Evolutionary conservation across 176 grass and related monocot genomes (phyloP), one percentile per base, ranked within the genome.

Genomic region (Puccinellia tenuiflora): DNA sequence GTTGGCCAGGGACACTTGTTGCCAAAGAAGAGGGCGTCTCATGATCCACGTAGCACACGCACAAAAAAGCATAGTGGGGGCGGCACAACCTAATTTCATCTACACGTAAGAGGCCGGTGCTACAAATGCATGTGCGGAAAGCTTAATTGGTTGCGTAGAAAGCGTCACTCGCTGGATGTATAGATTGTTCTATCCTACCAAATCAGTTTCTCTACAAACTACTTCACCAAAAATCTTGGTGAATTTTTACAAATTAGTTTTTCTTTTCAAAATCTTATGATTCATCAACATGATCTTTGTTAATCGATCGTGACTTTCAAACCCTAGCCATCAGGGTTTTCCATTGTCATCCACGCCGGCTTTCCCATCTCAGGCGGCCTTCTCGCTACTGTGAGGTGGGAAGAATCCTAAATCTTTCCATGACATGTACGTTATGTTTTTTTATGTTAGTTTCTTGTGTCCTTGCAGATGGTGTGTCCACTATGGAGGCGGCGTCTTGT

Each of bases 1-100:
- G 73, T 75, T 34, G 29, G 17, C 26, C 24, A 57, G 20, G 35
- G 80, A 46, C 67, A 73, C 80, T 33, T 73, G 67, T 73, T 70
- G 80, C 26, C 18, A 57, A 73, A 45, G 26, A 73, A 31, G 52
- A 5, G 9, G 11, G 25, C 37, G 33, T 46, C 12, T 37, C 53
- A 73, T 60, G 18, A 59, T 56, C 51, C 51, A 59, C 53, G 51
- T 72, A 55, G 80, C 80, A 83, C 68, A 73, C 17, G 9, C 13
- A 54, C 33, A 26, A 10, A n/a, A 0, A 68, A 26, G 29, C 6
- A 40, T 5, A 5, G 35, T 38, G 35, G 61, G 26, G 21, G 21
- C 21, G n/a, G 14, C 43, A 25, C 11, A n/a, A 5, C 63, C 63
- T 37, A 35, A 40, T 68, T 68, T 40, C 10, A 40, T 40, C 66